Evolutionary conservation across 129 eudicot species (phyloP), one percentile per base, ranked within the genome.

Genomic region (Helianthus annuus): DNA sequence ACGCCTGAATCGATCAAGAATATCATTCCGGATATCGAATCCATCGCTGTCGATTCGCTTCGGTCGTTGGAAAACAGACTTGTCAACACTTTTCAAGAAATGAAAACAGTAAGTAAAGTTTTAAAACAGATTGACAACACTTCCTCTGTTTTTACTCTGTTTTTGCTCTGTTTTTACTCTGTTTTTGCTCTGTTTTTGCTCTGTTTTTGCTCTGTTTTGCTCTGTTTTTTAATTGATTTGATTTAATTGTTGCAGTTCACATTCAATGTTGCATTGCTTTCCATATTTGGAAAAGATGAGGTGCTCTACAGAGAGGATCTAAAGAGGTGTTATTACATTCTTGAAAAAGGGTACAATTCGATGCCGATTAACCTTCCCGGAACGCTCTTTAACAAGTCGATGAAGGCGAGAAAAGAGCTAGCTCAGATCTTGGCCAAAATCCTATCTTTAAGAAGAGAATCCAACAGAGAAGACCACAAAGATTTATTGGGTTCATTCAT

Each of bases 311-410:
- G 97, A 66, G 97, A 95, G 72, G 97, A 95, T 68, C 89, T 95
- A 17, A 95, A 90, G 80, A 83, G 89, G 55, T 95, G 97, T 68
- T 95, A 95, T 79, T 83, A 95, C 95, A 80, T 77, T 76, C 90
- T 95, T 3, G 99, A 95, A 74, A 91, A 86, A 52, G 99, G 99
- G 34, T 95, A 95, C 86, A 95, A 95, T 64, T 95, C 99, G 5
- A 90, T 95, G 97, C 94, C 97, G 11, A 82, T 95, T 60, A 91
- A 95, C 45, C 86, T 91, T 0, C 99, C 99, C 1, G 99, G 97
- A 13, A 95, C 99, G 3, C 89, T 90, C 2, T 95, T 95, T 72
- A 69, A 91, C 89, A 86, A 90, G 55, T 80, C 99, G 14, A 95
- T 95, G 99, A 95, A 88, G 63, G 97, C 99, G 0, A 76, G 99